These are phyloP conservation scores for Coemansia erecta DNA, from an alignment of 192 early-diverging fungal genomes.

Conservation along the genomic window DNA sequence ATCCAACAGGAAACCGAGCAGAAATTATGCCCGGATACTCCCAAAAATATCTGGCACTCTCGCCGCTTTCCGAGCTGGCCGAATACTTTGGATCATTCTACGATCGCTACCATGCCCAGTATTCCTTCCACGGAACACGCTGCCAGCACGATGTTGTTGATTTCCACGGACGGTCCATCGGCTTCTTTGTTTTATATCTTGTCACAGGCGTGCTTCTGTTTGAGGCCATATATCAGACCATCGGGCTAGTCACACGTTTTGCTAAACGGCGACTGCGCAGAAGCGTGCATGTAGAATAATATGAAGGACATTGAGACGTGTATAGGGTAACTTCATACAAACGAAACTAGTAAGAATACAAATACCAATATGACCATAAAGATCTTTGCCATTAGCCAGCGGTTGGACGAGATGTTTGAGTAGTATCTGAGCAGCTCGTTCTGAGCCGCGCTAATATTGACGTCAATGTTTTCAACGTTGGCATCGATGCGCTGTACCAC, in stretches of 20 bases:
- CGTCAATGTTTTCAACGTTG: constrained; percentile 88
- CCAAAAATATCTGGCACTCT: constrained; percentile 33
- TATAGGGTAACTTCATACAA: constrained; percentile 55
- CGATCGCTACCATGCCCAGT: constrained; percentile 61
- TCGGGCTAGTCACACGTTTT: background rate
- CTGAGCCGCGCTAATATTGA: constrained; percentile 88
- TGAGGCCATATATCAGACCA: constrained; percentile 10
- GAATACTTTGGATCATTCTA: constrained; percentile 62
- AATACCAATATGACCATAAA: constrained; percentile 88
- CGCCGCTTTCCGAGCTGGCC: constrained; percentile 53
- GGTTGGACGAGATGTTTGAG: constrained; percentile 86
- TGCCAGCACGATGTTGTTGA: constrained; percentile 59
- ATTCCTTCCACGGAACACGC: constrained; percentile 65
- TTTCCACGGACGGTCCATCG: constrained; percentile 35
- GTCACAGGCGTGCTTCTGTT: constrained; percentile 10
- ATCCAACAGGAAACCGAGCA: constrained; percentile 61
- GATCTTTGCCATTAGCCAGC: constrained; percentile 94
- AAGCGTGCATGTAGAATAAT: constrained; percentile 1
- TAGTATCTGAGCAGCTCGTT: constrained; percentile 90
- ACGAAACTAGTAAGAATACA: constrained; percentile 70
- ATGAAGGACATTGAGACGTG: background rate
- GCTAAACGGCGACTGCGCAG: background rate
- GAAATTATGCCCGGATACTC: constrained; percentile 32
- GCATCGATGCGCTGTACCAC: constrained; percentile 91
- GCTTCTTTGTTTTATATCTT: constrained; percentile 27